A percentile compares a stretch with the other conserved stretches of the same genome.
phyloP scores from a whole-genome alignment of 805 yeast genomes.

The Candida montana region DNA sequence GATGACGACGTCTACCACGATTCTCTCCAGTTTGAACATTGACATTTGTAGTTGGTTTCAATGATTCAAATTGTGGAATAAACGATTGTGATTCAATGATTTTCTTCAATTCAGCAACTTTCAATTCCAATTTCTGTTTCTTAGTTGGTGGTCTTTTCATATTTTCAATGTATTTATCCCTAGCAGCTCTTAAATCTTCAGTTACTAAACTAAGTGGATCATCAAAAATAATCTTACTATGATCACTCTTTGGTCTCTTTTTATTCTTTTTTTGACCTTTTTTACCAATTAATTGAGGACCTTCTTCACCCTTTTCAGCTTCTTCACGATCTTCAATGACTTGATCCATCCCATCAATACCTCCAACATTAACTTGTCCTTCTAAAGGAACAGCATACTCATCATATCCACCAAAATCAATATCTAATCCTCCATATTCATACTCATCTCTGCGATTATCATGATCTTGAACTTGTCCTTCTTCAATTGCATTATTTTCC shows the following conservation, averaged over 20 bases:
- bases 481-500: not conserved
- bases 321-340: conserved; percentile 5
- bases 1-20: conserved; percentile 12
- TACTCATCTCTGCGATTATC: not conserved
- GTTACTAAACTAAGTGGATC: conserved; percentile 16
- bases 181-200: conserved; percentile 18
- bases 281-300: not conserved
- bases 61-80: not conserved
- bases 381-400: conserved; percentile 9
- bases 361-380: conserved; percentile 4
- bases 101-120: not conserved
- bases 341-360: conserved; percentile 14
- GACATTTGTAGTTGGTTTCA: not conserved
- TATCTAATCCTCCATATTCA: not conserved
- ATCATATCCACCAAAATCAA: not conserved
- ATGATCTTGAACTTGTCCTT: not conserved
- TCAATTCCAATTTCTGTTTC: not conserved
- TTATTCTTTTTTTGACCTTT: not conserved
- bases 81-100: not conserved
- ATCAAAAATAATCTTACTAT: conserved; percentile 12
- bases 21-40: too few species aligned
- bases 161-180: conserved; percentile 20
- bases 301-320: not conserved
- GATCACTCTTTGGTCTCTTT: not conserved
- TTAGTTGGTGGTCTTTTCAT: conserved; percentile 12